A percentile compares a stretch with the other conserved stretches of the same genome.
Conservation (phyloP, 345 rosid species). For the Turritis glabra region DNA sequence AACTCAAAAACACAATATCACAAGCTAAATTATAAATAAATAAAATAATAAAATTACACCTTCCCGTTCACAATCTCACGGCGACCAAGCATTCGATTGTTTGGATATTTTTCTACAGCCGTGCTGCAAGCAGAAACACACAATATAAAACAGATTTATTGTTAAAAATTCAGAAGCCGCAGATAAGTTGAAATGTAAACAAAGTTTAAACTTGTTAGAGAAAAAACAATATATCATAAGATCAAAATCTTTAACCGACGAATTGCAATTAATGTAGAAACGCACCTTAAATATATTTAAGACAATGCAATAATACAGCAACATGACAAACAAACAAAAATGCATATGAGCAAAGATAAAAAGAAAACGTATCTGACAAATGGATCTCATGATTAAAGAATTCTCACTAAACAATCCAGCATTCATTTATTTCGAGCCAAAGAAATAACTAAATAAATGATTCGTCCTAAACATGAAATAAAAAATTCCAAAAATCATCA, state of each 20-base stretch:
- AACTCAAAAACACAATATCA: not conserved
- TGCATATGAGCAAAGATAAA: not conserved
- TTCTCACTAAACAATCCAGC: not conserved
- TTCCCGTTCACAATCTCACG: constrained; percentile 67
- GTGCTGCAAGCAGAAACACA: constrained; percentile 46
- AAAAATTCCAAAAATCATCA: too few relatives aligned
- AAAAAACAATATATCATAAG: not conserved
- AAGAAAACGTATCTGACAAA: not conserved
- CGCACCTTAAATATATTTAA: not conserved
- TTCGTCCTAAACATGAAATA: not conserved
- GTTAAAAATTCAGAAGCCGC: not conserved
- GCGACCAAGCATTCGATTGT: constrained; percentile 71
- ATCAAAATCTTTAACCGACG: not conserved
- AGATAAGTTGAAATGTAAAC: not conserved
- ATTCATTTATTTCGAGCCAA: not conserved
- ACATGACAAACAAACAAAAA: too few relatives aligned
- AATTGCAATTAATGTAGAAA: not conserved
- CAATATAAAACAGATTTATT: not conserved
- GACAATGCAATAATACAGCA: too few relatives aligned
- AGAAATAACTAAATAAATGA: not conserved
- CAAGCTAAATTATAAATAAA: not conserved
- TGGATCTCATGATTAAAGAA: not conserved
- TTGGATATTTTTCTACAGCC: constrained; percentile 68
- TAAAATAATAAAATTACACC: constrained; percentile 38
- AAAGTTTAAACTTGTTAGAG: not conserved